Evolutionary conservation across 495 filamentous ascomycete genomes (phyloP), one percentile per base, ranked within the genome.

Genomic region (Neurospora pannonica): DNA sequence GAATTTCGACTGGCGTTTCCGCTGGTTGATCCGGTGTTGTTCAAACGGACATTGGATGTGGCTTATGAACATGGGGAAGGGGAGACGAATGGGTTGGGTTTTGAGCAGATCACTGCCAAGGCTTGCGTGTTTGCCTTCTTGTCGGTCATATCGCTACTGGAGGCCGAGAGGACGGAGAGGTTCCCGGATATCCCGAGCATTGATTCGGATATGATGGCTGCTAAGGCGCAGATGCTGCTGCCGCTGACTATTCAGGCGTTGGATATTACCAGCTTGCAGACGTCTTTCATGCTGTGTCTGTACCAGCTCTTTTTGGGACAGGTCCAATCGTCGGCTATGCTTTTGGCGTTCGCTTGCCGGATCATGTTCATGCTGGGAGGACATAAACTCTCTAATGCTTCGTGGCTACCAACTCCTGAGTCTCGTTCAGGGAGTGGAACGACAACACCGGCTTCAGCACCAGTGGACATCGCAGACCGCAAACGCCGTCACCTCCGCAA

Each of bases 281-380:
- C 85, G 5, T 74, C 83, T 1, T 79, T 80, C 5, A 85, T 87
- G 74, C 38, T 88, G 76, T 79, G 81, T 38, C 71, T 87, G 2
- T 82, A 84, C 71, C 83, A 87, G 38, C 74, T 86, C 3, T 77
- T 86, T 0, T 80, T 81, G 5, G 87, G 87, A 31, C 86, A 85
- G 17, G 77, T 88, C 71, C 83, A 84, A 10, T 83, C 83, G 1
- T 81, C 83, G 1, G 81, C 82, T 74, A 83, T 86, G 69, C 84
- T 81, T 42, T 82, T 79, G 28, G 80, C 84, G 0, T 39, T 87
- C 10, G 78, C 85, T 31, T 83, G 80, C 36, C 84, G 86, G 34
- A 80, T 86, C 67, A 78, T 86, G 38, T 87, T 85, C 73, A 83
- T 83, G 76, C 78, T 88, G 8, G 85, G 85, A n/a, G 86, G 79